Conservation (phyloP, 2,329 filamentous ascomycete species). For the Alternaria hordeiaustralica region DNA sequence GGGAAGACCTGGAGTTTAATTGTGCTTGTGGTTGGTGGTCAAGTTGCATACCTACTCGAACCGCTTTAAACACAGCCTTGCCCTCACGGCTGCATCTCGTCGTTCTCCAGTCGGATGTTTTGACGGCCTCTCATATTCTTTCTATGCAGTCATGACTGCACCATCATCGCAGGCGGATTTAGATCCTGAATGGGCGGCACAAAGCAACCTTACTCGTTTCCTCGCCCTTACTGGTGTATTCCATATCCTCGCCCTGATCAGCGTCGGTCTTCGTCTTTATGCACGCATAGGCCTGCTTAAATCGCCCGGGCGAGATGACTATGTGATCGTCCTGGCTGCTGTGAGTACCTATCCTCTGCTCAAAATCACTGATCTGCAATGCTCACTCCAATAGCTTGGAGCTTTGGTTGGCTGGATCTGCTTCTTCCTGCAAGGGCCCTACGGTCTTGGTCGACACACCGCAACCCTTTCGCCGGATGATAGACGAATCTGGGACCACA, state of each 20-base stretch:
- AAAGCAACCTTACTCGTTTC: slow-evolving; percentile 10
- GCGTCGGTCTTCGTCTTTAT: slow-evolving; percentile 6
- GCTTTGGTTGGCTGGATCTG: slow-evolving; percentile 5
- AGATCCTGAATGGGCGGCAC: slow-evolving; percentile 9
- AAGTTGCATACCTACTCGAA: background rate
- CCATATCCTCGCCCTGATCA: background rate
- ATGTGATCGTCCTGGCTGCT: background rate
- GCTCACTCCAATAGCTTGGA: background rate
- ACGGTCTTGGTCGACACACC: slow-evolving; percentile 10
- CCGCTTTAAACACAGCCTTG: background rate
- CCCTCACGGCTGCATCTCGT: background rate
- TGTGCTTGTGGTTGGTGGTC: background rate
- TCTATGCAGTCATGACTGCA: background rate
- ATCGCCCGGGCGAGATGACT: slow-evolving; percentile 3
- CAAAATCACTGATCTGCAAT: background rate
- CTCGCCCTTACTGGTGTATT: slow-evolving; percentile 5
- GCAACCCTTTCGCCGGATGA: background rate
- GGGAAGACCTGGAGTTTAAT: background rate
- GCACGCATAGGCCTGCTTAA: slow-evolving; percentile 3
- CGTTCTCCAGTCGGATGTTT: background rate
- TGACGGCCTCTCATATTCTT: background rate
- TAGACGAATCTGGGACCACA: background rate
- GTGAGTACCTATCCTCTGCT: background rate
- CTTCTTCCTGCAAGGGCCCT: slow-evolving; percentile 8
- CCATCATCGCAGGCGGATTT: background rate